A percentile compares a stretch with the other conserved stretches of the same genome.
These are phyloP conservation scores for Penicillium sp. DNA, from an alignment of 2,329 filamentous ascomycete species.

Conservation along the genomic window DNA sequence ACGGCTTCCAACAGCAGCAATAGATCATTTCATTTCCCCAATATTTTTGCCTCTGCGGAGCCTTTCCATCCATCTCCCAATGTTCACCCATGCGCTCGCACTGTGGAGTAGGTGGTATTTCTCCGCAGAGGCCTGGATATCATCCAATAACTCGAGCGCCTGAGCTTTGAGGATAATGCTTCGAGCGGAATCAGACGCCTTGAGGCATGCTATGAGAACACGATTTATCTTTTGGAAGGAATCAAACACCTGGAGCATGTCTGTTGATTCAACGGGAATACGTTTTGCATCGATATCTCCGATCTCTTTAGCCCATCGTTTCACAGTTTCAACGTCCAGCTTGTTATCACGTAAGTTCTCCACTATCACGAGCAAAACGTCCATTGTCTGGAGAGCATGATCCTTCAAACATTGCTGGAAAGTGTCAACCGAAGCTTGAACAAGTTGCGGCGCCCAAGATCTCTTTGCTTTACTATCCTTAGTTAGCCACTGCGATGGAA, in stretches of 20 bases:
- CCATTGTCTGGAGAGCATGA: neutral
- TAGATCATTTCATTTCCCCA: neutral
- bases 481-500: neutral
- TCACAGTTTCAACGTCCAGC: neutral
- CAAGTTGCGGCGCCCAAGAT: neutral
- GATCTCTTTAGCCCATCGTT: neutral
- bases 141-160: neutral
- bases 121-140: neutral
- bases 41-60: neutral
- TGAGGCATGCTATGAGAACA: neutral
- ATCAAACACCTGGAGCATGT: neutral
- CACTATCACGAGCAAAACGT: neutral
- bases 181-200: neutral
- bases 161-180: neutral
- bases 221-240: neutral
- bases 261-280: neutral
- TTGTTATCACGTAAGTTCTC: neutral
- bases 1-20: neutral
- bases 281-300: neutral
- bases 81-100: neutral
- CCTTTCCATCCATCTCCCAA: neutral
- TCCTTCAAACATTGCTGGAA: neutral
- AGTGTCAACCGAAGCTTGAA: neutral
- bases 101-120: neutral
- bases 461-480: neutral